Base-by-base conservation (phyloP, 1,284 basidiomycete genomes). In the Hymenochaete sp. region DNA sequence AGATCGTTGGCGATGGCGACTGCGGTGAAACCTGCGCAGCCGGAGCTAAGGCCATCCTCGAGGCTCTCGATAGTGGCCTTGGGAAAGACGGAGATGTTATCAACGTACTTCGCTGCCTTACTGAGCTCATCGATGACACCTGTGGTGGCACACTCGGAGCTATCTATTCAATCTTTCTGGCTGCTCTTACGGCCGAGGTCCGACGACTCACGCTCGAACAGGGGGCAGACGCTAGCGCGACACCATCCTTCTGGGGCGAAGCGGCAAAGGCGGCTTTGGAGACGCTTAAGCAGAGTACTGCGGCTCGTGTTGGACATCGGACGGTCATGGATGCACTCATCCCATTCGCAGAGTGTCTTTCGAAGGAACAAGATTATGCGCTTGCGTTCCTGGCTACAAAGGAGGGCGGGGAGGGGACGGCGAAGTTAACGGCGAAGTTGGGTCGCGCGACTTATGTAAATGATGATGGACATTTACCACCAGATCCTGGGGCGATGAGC, bases 261-360 rank as follows among this genome's bases (percentile, higher is more conserved):
- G 39, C 50, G n/a, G 38, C 50, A 5, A 29, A 33, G 2, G 28
- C n/a, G 13, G 50, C 50, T 13, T 44, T 51, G 25, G 47, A 51
- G 18, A 51, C 50, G 1, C 29, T 51, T 6, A 44, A 44, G n/a
- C 47, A 49, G 21, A 45, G 47, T 39, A 49, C 50, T n/a, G 44
- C 43, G 31, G 50, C 50, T 13, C 26, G 50, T 6, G 47, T 51
- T 3, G 50, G 50, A 1, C 50, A 51, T 33, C 42, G 50, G 7
- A 51, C 50, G 16, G 50, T 49, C 9, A 51, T 51, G 50, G 50
- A 51, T 38, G 50, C 50, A 6, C 38, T 51, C 5, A 49, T 51
- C 40, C 47, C 50, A 1, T 45, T 51, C 26, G 47, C 44, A 19
- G 50, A 45, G 22, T 38, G 24, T 4, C 36, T 51, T 19, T 22